Evolutionary conservation across 805 yeast species (phyloP).

Genomic region (Candida quercuum): DNA sequence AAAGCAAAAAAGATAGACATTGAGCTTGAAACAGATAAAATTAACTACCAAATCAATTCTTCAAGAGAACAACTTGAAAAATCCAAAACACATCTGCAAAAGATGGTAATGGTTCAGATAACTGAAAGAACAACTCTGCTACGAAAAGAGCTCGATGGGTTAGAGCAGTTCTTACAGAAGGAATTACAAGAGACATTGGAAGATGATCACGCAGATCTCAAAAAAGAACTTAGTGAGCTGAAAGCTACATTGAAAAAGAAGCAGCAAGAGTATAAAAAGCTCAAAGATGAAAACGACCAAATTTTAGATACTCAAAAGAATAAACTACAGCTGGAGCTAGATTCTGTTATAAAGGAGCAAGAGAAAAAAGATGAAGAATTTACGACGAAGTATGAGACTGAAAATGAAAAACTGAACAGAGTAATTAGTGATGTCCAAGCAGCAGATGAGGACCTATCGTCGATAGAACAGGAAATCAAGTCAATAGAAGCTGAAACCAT

Average conservation of each 20-base stretch:
- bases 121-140: too few species aligned
- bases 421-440: constrained; percentile 10
- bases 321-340: constrained; percentile 12
- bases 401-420: constrained; percentile 20
- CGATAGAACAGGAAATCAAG: constrained; percentile 1
- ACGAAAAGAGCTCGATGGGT: constrained; percentile 1
- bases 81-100: too few species aligned
- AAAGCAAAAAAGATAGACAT: too few species aligned
- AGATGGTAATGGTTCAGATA: too few species aligned
- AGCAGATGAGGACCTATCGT: background rate
- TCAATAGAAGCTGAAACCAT: constrained; percentile 2
- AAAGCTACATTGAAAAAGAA: constrained; percentile 9
- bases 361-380: constrained; percentile 26
- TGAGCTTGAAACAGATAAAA: too few species aligned
- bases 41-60: too few species aligned
- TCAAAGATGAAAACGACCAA: constrained; percentile 1
- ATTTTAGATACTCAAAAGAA: constrained; percentile 4
- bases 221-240: constrained; percentile 17
- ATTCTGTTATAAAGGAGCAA: constrained; percentile 19
- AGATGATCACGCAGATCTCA: constrained; percentile 22
- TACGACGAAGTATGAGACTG: constrained; percentile 22
- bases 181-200: constrained; percentile 5
- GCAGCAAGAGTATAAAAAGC: background rate
- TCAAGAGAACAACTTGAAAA: too few species aligned
- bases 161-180: background rate